Evolutionary conservation across 371 early-diverging fungal species (phyloP).

Genomic region (Phascolomyces articulosus): DNA sequence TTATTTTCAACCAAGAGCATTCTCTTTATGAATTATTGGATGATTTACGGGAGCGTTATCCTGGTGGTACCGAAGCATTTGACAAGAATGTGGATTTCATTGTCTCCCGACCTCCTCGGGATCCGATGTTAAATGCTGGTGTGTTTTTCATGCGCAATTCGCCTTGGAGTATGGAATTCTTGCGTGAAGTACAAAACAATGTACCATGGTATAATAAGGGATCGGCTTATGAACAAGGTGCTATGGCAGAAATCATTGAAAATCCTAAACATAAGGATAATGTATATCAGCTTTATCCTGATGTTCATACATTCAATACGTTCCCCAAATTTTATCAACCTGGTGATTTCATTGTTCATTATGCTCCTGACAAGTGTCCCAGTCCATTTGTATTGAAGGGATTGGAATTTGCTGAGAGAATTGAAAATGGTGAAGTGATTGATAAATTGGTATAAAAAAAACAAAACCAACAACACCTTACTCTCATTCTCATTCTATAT

Average conservation of each 20-base stretch:
- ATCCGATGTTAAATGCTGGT: constrained; percentile 64
- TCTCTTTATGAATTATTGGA: constrained; percentile 46
- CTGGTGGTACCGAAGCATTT: constrained; percentile 30
- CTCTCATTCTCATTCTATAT: too few species aligned
- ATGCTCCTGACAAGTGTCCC: constrained; percentile 68
- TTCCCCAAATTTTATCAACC: constrained; percentile 54
- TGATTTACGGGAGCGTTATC: constrained; percentile 24
- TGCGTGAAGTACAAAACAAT: constrained; percentile 52
- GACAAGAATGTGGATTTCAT: constrained; percentile 49
- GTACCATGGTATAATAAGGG: constrained; percentile 48
- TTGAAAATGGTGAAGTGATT: constrained; percentile 33
- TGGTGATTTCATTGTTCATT: constrained; percentile 68
- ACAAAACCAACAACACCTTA: too few species aligned
- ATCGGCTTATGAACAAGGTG: constrained; percentile 62
- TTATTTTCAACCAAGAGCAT: constrained; percentile 52
- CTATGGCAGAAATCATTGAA: constrained; percentile 64
- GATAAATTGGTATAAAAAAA: constrained; percentile 4
- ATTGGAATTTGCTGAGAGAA: constrained; percentile 35
- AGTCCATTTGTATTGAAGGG: constrained; percentile 58
- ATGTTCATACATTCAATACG: constrained; percentile 67
- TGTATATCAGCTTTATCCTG: constrained; percentile 50
- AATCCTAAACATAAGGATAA: constrained; percentile 28
- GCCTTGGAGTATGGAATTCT: constrained; percentile 57
- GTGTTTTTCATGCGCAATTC: constrained; percentile 68
- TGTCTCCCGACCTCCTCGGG: constrained; percentile 48